Conservation (phyloP, 306 rosid genomes). For the Cucurbita argyrosperma region DNA sequence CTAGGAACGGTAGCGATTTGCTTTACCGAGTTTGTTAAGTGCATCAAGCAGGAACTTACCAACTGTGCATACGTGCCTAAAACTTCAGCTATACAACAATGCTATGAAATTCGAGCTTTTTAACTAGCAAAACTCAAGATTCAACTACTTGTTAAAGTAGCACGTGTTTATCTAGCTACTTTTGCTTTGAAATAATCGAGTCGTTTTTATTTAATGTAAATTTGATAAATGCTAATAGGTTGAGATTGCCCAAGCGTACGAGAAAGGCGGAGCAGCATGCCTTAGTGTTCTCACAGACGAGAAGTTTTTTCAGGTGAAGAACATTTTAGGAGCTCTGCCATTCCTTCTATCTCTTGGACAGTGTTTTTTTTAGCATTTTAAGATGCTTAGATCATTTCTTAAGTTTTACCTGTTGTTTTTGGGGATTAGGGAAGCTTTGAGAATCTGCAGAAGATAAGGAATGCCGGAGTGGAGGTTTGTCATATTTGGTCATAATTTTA, state of each 20-base stretch:
- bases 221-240: constrained; percentile 29
- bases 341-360: neutral
- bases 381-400: no score
- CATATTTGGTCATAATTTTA: neutral
- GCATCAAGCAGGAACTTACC: neutral
- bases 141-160: neutral
- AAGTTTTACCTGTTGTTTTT: constrained; percentile 9
- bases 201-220: neutral
- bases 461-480: constrained; percentile 87
- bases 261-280: constrained; percentile 98
- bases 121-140: neutral
- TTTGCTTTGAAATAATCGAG: neutral
- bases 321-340: neutral
- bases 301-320: constrained; percentile 73
- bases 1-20: neutral
- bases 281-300: constrained; percentile 85
- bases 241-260: constrained; percentile 77
- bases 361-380: constrained; percentile 8
- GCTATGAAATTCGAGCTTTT: neutral
- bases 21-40: neutral
- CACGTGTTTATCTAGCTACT: neutral
- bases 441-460: constrained; percentile 66
- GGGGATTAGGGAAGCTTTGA: constrained; percentile 72
- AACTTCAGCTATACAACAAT: neutral
- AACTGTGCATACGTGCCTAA: neutral